Percentiles rank a stretch among this genome's conserved stretches.
phyloP scores from a whole-genome alignment of 108 stramenopile species.

The Nannochloropsis salina region DNA sequence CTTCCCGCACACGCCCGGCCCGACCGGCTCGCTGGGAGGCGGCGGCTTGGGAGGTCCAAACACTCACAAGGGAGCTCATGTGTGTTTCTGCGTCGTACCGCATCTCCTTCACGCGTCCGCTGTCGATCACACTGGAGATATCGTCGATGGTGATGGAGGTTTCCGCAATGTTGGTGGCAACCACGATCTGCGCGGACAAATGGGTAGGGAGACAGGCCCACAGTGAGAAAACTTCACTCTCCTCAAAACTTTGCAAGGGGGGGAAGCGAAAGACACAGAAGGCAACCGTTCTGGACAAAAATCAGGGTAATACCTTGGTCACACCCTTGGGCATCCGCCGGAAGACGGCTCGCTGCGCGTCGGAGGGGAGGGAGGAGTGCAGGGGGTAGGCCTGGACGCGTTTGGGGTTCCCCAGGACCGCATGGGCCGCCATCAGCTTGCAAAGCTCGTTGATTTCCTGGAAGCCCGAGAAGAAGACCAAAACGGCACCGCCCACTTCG shows the following conservation, averaged over 20 bases:
- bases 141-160: conserved; percentile 95
- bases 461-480: conserved; percentile 90
- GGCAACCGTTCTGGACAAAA: conserved; percentile 57
- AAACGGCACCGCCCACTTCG: conserved; percentile 66
- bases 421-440: conserved; percentile 48
- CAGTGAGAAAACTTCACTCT: not conserved
- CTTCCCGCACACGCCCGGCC: conserved; percentile 86
- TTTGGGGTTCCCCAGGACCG: conserved; percentile 47
- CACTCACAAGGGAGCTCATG: conserved; percentile 64
- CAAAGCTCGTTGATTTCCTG: conserved; percentile 67
- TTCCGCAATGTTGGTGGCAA: conserved; percentile 85
- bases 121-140: conserved; percentile 70
- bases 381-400: conserved; percentile 66
- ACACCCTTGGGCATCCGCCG: conserved; percentile 23
- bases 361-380: conserved; percentile 70
- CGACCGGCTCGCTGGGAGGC: conserved; percentile 85
- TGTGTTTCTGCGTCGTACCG: conserved; percentile 59
- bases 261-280: not conserved
- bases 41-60: conserved; percentile 41
- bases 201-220: not conserved
- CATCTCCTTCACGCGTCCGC: conserved; percentile 53
- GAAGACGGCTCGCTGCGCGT: conserved; percentile 71
- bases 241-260: not conserved
- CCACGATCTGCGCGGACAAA: conserved; percentile 66
- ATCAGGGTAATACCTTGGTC: conserved; percentile 44